phyloP scores from a whole-genome alignment of 2,329 filamentous ascomycete genomes.

The Reticulascus tulasneorum region DNA sequence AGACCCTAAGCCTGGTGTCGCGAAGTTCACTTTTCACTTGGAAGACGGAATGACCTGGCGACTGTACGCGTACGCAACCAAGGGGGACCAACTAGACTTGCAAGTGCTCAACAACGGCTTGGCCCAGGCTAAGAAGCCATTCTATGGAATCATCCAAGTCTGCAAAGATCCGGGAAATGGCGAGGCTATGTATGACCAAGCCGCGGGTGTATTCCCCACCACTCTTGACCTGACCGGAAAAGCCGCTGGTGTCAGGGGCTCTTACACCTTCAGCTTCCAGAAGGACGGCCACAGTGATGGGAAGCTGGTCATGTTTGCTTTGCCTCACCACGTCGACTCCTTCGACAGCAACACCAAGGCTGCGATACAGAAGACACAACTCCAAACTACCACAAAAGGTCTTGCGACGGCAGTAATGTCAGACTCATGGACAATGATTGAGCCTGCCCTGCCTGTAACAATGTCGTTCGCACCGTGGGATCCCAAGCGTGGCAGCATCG shows the following conservation, averaged over 20 bases:
- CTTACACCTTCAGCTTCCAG: conserved; percentile 70
- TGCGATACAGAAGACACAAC: conserved; percentile 48
- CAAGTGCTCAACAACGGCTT: conserved; percentile 61
- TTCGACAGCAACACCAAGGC: conserved; percentile 59
- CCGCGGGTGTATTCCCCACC: conserved; percentile 70
- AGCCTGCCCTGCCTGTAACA: conserved; percentile 64
- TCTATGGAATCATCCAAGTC: conserved; percentile 77
- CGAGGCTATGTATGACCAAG: conserved; percentile 69
- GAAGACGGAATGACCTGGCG: conserved; percentile 75
- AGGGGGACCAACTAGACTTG: conserved; percentile 61
- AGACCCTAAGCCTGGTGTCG: conserved; percentile 59
- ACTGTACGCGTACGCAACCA: conserved; percentile 65
- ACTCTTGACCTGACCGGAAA: conserved; percentile 62
- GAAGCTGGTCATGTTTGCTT: conserved; percentile 75
- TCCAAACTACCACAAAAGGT: conserved; percentile 85
- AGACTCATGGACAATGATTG: conserved; percentile 73
- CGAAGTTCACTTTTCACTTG: conserved; percentile 72
- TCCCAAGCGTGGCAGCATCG: conserved; percentile 44
- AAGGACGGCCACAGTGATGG: conserved; percentile 61
- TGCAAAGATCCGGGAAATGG: conserved; percentile 67
- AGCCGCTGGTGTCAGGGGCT: conserved; percentile 55
- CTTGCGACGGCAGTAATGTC: conserved; percentile 67
- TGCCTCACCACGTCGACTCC: conserved; percentile 80
- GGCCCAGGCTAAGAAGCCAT: conserved; percentile 62
- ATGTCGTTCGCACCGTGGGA: conserved; percentile 82